phyloP scores from a whole-genome alignment of 2,329 filamentous ascomycete genomes.

The Fusarium cyanostomum region DNA sequence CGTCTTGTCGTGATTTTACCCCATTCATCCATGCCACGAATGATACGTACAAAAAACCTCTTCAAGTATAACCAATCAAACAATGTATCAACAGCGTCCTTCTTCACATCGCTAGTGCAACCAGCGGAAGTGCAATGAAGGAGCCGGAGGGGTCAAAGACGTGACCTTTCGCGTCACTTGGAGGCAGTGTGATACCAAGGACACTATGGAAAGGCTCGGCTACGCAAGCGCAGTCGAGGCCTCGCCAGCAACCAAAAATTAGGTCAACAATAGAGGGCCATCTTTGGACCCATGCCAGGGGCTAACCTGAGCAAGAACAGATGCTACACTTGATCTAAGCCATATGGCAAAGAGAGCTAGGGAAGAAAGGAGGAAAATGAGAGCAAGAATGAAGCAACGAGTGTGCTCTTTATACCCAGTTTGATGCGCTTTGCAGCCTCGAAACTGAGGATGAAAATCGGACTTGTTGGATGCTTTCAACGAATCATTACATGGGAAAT shows the following conservation, averaged over 20 bases:
- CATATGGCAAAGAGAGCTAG: conserved; percentile 35
- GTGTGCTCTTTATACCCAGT: conserved; percentile 16
- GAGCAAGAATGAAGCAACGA: background rate
- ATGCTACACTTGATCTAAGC: conserved; percentile 44
- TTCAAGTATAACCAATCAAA: no score
- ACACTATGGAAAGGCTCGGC: conserved; percentile 27
- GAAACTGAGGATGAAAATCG: conserved; percentile 7
- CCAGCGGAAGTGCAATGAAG: conserved; percentile 40
- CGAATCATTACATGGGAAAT: no score
- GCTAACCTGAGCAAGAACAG: conserved; percentile 43
- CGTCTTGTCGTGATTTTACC: background rate
- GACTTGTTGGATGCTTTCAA: background rate
- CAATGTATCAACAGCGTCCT: conserved; percentile 2
- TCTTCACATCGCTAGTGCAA: conserved; percentile 38
- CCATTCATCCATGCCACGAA: background rate
- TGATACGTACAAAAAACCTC: no score
- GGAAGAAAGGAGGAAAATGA: conserved; percentile 20
- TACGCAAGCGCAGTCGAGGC: conserved; percentile 29
- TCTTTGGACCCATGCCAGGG: conserved; percentile 25
- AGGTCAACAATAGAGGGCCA: conserved; percentile 3
- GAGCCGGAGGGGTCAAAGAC: background rate
- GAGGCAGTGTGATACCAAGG: conserved; percentile 43
- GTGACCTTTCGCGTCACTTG: conserved; percentile 31
- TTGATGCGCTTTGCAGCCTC: background rate
- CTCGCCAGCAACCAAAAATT: conserved; percentile 33